Evolutionary conservation across 1,284 basidiomycete species (phyloP), one percentile per base, ranked within the genome.

Genomic region (Wolfiporia cocos): DNA sequence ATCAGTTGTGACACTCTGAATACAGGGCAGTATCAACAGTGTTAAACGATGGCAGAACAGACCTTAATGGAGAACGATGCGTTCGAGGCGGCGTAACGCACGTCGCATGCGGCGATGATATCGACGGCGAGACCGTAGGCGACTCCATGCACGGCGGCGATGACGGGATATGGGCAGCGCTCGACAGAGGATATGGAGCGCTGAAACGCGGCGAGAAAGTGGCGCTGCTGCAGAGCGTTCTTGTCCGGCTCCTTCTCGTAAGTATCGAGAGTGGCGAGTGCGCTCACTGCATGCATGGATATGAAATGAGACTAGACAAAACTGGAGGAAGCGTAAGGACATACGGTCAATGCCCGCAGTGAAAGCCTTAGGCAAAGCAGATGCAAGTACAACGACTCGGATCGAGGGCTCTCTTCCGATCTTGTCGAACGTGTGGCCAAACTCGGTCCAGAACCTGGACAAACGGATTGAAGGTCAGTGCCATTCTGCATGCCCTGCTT

Each of bases 301-400:
- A n/a, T n/a, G n/a, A n/a, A n/a, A n/a, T n/a, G n/a, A n/a, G n/a
- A n/a, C n/a, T n/a, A n/a, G n/a, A n/a, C n/a, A n/a, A n/a, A n/a
- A n/a, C 21, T 28, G 36, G 37, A 20, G 44, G 49, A 38, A 48
- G 31, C n/a, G n/a, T n/a, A n/a, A 29, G 44, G 32, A 36, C 85
- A 51, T 50, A 90, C 85, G 60, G 58, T 93, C 90, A 2, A 94
- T 63, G 0, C 90, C 91, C 1, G 87, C 89, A 2, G 84, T 87
- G 59, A 90, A 93, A 11, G 80, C 59, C 57, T 84, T 89, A 0
- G 81, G 76, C 1, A 83, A 54, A 1, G 68, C 68, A 1, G 88
- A 91, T 0, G 81, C 76, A 1, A 93, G 64, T 0, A 93, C 85
- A 12, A 88, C 71, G 1, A 69, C 83, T 22, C 86, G 76, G 2